phyloP scores from a whole-genome alignment of 345 rosid species.

The Salix exigua region DNA sequence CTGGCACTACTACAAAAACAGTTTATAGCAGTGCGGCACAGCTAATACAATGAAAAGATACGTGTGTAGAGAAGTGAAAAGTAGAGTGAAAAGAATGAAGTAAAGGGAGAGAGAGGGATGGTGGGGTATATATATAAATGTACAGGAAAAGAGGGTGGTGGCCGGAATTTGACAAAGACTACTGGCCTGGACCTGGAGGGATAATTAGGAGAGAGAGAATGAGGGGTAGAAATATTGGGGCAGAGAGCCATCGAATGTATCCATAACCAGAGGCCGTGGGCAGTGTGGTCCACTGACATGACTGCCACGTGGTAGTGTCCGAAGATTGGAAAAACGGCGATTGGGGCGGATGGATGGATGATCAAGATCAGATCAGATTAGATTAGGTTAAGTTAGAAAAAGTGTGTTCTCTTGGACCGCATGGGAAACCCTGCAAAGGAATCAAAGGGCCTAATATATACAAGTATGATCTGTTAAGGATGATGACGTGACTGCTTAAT shows the following conservation, averaged over 20 bases:
- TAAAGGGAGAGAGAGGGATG: background rate
- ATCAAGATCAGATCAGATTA: background rate
- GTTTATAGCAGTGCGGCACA: background rate
- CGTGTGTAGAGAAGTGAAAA: background rate
- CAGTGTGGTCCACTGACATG: conserved; percentile 44
- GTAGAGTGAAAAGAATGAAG: background rate
- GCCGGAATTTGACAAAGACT: conserved; percentile 17
- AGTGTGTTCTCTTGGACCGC: background rate
- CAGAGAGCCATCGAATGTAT: conserved; percentile 27
- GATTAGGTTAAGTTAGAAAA: background rate
- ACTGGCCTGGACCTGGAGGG: background rate
- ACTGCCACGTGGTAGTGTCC: conserved; percentile 60
- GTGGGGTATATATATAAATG: conserved; percentile 22
- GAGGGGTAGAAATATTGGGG: background rate
- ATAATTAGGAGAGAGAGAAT: background rate
- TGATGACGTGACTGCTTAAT: too few species aligned
- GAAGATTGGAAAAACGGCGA: conserved; percentile 19
- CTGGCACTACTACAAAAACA: too few species aligned
- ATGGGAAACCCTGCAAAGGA: background rate
- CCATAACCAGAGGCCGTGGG: conserved; percentile 37
- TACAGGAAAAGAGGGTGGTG: background rate
- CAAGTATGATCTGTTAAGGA: too few species aligned
- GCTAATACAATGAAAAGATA: background rate
- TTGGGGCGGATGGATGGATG: background rate
- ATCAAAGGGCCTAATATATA: background rate